Evolutionary conservation across 352 stramenopile genomes (phyloP), one percentile per base, ranked within the genome.

Genomic region (Peronospora belbahrii): DNA sequence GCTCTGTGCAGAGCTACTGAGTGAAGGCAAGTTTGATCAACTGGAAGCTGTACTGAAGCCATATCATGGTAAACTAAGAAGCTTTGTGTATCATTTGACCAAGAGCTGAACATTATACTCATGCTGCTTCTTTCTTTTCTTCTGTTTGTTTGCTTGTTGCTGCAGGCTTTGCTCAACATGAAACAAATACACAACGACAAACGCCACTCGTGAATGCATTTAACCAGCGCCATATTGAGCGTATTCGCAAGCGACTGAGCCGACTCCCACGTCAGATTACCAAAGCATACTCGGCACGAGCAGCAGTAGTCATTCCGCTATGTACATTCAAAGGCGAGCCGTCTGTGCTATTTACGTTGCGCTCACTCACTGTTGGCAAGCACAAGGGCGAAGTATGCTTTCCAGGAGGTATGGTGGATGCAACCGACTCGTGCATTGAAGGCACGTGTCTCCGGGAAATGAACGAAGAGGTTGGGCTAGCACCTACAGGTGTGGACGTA

Each of bases 341-440:
- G 9, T 97, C 88, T 6, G 70, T 99, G 25, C 79, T 99, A 10
- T 97, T 99, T 65, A 97, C 96, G 10, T 86, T 97, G 61, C 82
- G 95, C 6, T 95, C 89, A 24, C 59, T 79, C 15, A 87, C 80
- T 0, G 74, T 98, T 15, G 80, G 75, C 44, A 95, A 93, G 42
- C 92, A 98, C 74, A 95, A 95, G 50, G 94, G 94, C 24, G 88
- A 98, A 66, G 88, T 98, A 8, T 98, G 94, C 66, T 98, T 98
- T 60, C 95, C 95, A 1, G 95, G 95, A 4, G 95, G 94, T 3
- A 97, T 96, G 79, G 86, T 97, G 49, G 90, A 97, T 60, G 70
- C 71, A n/a, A 73, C 77, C 25, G 70, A 96, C 54, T 90, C 74
- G 47, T 97, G 86, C 23, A 98, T 99, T 52, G 84, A 98, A 35